These are phyloP conservation scores for Kandelia obovata DNA, from an alignment of 345 rosid species.

Conservation along the genomic window DNA sequence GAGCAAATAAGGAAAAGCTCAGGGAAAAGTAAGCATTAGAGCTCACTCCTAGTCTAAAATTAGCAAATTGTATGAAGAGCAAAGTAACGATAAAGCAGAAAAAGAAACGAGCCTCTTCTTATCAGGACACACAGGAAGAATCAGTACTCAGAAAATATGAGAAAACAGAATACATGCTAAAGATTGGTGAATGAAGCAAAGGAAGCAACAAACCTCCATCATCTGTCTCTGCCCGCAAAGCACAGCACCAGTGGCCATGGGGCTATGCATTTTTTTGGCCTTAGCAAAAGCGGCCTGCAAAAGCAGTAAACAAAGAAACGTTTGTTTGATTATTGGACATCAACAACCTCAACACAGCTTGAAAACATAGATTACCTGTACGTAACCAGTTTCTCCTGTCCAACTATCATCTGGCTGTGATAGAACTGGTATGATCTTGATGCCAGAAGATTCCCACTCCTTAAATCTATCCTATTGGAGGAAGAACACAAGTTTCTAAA, in stretches of 20 bases:
- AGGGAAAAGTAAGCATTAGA: not conserved
- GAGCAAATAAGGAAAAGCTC: not conserved
- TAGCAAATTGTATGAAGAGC: no score
- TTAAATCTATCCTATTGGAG: constrained; percentile 71
- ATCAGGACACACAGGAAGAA: no score
- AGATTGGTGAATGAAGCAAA: not conserved
- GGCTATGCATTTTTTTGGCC: constrained; percentile 51
- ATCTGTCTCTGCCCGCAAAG: constrained; percentile 96
- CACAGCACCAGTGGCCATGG: constrained; percentile 65
- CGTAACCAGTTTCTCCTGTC: constrained; percentile 85
- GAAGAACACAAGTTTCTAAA: constrained; percentile 10
- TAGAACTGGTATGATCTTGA: constrained; percentile 77
- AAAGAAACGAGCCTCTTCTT: no score
- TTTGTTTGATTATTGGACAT: not conserved
- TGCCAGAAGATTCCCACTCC: constrained; percentile 88
- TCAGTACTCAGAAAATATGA: no score
- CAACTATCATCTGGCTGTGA: constrained; percentile 79
- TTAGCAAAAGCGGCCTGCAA: constrained; percentile 83
- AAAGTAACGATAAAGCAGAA: no score
- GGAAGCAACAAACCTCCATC: constrained; percentile 63
- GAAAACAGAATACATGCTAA: not conserved
- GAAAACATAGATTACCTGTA: constrained; percentile 52
- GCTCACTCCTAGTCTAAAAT: not conserved
- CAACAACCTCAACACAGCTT: not conserved
- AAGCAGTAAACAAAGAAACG: constrained; percentile 10